Percentiles rank a stretch among this genome's conserved stretches.
phyloP scores from a whole-genome alignment of 768 basidiomycete genomes.

The Lentinula sp. region DNA sequence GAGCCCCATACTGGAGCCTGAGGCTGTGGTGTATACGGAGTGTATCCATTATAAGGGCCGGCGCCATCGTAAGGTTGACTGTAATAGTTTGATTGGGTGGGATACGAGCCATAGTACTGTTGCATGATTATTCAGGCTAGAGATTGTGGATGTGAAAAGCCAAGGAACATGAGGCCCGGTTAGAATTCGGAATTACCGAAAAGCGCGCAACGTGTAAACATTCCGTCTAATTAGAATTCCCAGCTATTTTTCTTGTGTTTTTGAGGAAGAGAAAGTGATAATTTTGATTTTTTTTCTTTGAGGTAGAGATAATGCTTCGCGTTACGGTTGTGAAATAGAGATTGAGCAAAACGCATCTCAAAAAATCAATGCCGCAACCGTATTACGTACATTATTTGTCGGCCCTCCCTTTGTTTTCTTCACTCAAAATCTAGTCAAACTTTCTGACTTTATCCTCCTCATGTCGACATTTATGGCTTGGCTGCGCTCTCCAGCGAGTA shows the following conservation, averaged over 20 bases:
- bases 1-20: conserved; percentile 22
- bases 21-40: conserved; percentile 4
- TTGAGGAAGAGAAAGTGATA: neutral
- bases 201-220: conserved; percentile 18
- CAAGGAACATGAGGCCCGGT: conserved; percentile 13
- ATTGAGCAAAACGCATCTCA: neutral
- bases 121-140: neutral
- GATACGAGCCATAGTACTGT: neutral
- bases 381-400: neutral
- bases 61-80: neutral
- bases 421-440: neutral
- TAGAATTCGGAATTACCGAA: neutral
- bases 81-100: neutral
- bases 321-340: neutral
- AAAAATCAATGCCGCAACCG: neutral
- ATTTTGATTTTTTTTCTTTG: neutral
- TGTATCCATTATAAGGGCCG: conserved; percentile 4
- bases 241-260: neutral
- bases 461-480: conserved; percentile 81
- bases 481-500: conserved; percentile 86
- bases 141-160: conserved; percentile 5
- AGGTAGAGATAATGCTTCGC: neutral
- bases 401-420: neutral
- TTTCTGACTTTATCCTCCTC: conserved; percentile 11
- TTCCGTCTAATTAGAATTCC: conserved; percentile 24